Percentiles rank a stretch among this genome's conserved stretches.
Evolutionary conservation across 2,329 filamentous ascomycete species (phyloP).

Genomic region (Cercospora sp.): DNA sequence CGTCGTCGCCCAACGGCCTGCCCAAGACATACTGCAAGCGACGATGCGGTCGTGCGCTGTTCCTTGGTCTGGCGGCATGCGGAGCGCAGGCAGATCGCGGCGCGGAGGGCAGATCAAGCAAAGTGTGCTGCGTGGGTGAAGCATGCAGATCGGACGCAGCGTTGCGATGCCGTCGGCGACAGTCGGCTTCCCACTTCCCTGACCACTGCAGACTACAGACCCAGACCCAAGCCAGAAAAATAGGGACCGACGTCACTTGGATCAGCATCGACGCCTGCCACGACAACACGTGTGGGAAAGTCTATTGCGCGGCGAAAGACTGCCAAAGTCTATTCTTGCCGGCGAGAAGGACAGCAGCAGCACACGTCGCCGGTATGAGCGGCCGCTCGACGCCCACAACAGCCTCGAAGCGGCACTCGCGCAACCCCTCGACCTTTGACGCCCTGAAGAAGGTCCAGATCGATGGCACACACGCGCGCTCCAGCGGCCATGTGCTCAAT

Average conservation of each 20-base stretch:
- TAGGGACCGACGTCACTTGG: background rate
- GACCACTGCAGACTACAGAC: background rate
- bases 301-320: background rate
- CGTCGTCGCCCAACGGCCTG: background rate
- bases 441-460: conserved; percentile 34
- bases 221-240: background rate
- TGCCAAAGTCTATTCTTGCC: background rate
- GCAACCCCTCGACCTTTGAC: conserved; percentile 34
- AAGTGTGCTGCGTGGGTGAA: background rate
- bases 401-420: conserved; percentile 27
- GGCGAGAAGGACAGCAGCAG: background rate
- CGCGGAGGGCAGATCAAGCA: background rate
- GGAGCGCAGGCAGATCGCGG: background rate
- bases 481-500: conserved; percentile 59
- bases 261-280: background rate
- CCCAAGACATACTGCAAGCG: conserved; percentile 1
- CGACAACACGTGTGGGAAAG: conserved; percentile 2
- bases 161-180: background rate
- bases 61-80: conserved; percentile 1
- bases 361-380: conserved; percentile 24
- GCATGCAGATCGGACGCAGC: background rate
- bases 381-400: conserved; percentile 27
- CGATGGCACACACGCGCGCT: conserved; percentile 23
- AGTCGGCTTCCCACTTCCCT: background rate
- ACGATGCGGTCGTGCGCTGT: conserved; percentile 4